Percentiles rank a stretch among this genome's conserved stretches.
Conservation (phyloP, 2,329 filamentous ascomycete species). For the Amauroascus verrucosus region DNA sequence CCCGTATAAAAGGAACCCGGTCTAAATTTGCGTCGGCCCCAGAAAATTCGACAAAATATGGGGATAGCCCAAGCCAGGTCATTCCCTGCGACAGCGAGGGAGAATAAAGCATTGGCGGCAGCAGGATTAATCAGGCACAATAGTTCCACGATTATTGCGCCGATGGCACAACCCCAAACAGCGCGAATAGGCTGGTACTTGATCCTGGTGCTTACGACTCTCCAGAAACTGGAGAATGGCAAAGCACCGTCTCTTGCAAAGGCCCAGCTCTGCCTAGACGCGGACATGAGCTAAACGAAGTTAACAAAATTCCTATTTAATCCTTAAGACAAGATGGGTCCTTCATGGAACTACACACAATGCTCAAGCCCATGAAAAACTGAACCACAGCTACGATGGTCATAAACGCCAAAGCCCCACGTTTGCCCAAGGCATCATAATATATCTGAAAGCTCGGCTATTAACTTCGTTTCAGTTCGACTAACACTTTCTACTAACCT, state of each 20-base stretch:
- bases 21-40: constrained; percentile 48
- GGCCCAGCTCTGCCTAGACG: constrained; percentile 52
- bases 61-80: constrained; percentile 52
- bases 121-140: constrained; percentile 49
- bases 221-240: constrained; percentile 50
- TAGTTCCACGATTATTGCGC: constrained; percentile 46
- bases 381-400: constrained; percentile 50
- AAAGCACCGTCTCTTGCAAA: constrained; percentile 54
- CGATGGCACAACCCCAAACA: constrained; percentile 45
- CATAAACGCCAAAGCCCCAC: constrained; percentile 50
- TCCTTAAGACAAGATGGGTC: neutral
- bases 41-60: constrained; percentile 49
- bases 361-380: constrained; percentile 51
- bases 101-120: constrained; percentile 51
- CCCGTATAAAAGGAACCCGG: constrained; percentile 53
- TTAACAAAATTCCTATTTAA: constrained; percentile 11
- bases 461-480: neutral
- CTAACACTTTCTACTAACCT: constrained; percentile 21
- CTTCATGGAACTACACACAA: constrained; percentile 27
- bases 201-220: constrained; percentile 45
- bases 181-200: constrained; percentile 50
- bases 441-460: constrained; percentile 40
- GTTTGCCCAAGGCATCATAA: constrained; percentile 50
- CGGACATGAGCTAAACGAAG: constrained; percentile 41
- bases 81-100: constrained; percentile 49